A percentile compares a stretch with the other conserved stretches of the same genome.
Evolutionary conservation across 2,329 filamentous ascomycete species (phyloP).

Genomic region (Calonectria hawksworthii): DNA sequence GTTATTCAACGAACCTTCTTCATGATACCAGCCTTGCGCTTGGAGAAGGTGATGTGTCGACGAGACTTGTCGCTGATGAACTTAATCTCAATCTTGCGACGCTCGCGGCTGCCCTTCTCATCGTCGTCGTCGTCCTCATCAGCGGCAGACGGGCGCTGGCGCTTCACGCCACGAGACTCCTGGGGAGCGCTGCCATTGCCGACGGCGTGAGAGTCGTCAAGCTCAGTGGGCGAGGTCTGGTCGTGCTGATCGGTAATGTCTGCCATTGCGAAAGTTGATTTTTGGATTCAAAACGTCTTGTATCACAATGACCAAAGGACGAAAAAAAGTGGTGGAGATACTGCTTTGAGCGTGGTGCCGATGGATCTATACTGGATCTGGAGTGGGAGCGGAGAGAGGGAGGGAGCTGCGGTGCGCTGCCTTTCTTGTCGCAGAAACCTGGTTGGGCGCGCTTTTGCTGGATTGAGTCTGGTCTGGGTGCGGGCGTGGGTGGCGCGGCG

Average conservation of each 20-base stretch:
- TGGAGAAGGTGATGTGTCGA: conserved; percentile 99
- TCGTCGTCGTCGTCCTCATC: conserved; percentile 98
- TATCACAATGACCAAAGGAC: conserved; percentile 53
- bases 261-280: conserved; percentile 68
- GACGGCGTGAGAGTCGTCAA: conserved; percentile 78
- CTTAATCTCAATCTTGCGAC: conserved; percentile 99
- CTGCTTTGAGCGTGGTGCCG: conserved; percentile 76
- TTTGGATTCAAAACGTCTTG: conserved; percentile 43
- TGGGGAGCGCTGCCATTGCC: conserved; percentile 79
- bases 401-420: conserved; percentile 62
- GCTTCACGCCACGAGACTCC: conserved; percentile 90
- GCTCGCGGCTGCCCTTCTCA: conserved; percentile 97
- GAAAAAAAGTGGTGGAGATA: conserved; percentile 73
- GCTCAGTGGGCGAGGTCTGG: conserved; percentile 80
- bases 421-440: conserved; percentile 68
- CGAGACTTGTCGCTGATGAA: conserved; percentile 99
- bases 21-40: conserved; percentile 99
- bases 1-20: conserved; percentile 85
- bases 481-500: conserved; percentile 48
- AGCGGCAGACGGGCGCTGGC: conserved; percentile 82
- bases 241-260: conserved; percentile 85
- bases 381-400: conserved; percentile 63
- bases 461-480: conserved; percentile 54
- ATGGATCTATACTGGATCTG: conserved; percentile 77
- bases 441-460: conserved; percentile 62